phyloP scores from a whole-genome alignment of 768 basidiomycete species.

The Tricholoma flavovirens region DNA sequence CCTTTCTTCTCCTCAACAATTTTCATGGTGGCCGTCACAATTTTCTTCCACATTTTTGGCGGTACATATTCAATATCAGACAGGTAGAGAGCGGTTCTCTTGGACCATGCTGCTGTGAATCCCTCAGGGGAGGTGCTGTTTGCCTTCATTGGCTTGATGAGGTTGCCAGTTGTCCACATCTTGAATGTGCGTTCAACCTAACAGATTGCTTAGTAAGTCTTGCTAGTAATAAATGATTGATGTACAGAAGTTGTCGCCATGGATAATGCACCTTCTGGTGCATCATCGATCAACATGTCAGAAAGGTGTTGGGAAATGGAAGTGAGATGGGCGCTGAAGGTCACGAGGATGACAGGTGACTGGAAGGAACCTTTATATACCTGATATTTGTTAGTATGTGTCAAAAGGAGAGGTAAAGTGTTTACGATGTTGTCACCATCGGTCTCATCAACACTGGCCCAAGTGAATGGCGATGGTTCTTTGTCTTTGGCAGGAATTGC shows the following conservation, averaged over 20 bases:
- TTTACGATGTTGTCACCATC: background rate
- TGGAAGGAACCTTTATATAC: slow-evolving; percentile 4
- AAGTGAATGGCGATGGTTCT: background rate
- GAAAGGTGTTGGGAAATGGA: background rate
- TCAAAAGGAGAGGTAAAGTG: background rate
- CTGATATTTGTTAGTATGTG: background rate
- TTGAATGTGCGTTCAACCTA: slow-evolving; percentile 4
- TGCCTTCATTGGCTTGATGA: background rate
- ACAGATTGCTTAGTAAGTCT: background rate
- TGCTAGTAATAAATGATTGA: background rate
- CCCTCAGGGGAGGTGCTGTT: background rate
- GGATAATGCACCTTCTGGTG: slow-evolving; percentile 2
- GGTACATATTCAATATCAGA: background rate
- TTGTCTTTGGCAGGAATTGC: background rate
- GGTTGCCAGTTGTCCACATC: slow-evolving; percentile 1
- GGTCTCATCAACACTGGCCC: slow-evolving; percentile 1
- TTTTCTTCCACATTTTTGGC: slow-evolving; percentile 1
- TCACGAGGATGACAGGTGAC: background rate
- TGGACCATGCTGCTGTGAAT: background rate
- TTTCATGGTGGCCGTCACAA: background rate
- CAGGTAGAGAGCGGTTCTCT: slow-evolving; percentile 1
- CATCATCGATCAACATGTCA: background rate
- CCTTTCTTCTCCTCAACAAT: background rate
- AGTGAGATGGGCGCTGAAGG: slow-evolving; percentile 2
- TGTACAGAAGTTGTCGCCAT: slow-evolving; percentile 4